These are phyloP conservation scores for Sophora flavescens DNA, from an alignment of 306 rosid species.

Conservation along the genomic window DNA sequence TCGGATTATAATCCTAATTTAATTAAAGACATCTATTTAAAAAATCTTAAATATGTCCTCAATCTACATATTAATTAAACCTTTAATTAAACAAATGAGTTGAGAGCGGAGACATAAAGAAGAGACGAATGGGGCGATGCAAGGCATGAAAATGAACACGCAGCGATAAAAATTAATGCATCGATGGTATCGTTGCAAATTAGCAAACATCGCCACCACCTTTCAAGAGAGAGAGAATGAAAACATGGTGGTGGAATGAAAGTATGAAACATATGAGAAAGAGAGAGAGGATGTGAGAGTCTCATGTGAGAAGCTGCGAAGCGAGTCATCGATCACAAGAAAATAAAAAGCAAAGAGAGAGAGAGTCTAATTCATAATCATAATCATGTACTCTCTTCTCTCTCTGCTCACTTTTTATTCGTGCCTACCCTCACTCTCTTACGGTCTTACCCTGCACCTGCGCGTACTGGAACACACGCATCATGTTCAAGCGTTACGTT, in stretches of 20 bases:
- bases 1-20: too few species aligned
- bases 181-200: constrained; percentile 43
- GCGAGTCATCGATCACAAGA: constrained; percentile 7
- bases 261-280: neutral
- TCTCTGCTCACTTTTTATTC: neutral
- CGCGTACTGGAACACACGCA: constrained; percentile 5
- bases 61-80: too few species aligned
- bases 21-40: too few species aligned
- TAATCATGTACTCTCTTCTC: too few species aligned
- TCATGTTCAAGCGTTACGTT: constrained; percentile 41
- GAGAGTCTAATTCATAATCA: too few species aligned
- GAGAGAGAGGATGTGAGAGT: constrained; percentile 21
- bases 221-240: neutral
- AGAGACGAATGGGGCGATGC: neutral
- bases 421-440: too few species aligned
- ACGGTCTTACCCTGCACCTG: constrained; percentile 20
- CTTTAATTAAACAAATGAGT: neutral
- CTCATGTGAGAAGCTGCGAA: constrained; percentile 2
- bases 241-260: neutral
- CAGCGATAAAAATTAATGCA: constrained; percentile 30
- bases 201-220: constrained; percentile 46
- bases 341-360: too few species aligned
- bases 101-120: neutral
- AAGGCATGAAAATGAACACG: constrained; percentile 46
- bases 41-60: too few species aligned